Percentiles rank a stretch among this genome's conserved stretches.
phyloP scores from a whole-genome alignment of 2,329 filamentous ascomycete genomes.

The Diplodia corticola region DNA sequence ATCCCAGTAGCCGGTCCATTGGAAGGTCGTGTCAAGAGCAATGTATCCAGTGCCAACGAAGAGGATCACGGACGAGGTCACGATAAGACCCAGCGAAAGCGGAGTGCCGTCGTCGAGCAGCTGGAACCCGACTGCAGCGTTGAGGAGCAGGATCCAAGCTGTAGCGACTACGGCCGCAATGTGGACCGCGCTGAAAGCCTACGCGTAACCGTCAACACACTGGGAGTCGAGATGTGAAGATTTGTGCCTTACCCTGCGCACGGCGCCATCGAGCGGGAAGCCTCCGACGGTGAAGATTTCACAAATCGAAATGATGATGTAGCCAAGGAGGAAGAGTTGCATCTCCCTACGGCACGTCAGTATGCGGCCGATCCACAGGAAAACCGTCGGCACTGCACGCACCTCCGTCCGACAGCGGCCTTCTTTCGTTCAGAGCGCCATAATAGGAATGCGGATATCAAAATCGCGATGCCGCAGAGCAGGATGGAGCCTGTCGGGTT shows the following conservation, averaged over 20 bases:
- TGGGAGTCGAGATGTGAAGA: neutral
- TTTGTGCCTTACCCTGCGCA: slow-evolving; percentile 65
- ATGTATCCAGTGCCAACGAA: slow-evolving; percentile 95
- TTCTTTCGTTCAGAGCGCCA: slow-evolving; percentile 83
- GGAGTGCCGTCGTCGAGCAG: slow-evolving; percentile 90
- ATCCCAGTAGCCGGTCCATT: slow-evolving; percentile 79
- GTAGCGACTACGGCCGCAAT: slow-evolving; percentile 86
- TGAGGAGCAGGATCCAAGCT: slow-evolving; percentile 87
- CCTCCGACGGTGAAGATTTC: slow-evolving; percentile 95
- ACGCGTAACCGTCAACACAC: slow-evolving; percentile 7
- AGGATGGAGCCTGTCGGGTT: slow-evolving; percentile 75
- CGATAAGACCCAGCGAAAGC: slow-evolving; percentile 74
- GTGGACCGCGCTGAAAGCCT: slow-evolving; percentile 89
- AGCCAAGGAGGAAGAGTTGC: slow-evolving; percentile 87
- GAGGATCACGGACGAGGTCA: slow-evolving; percentile 67
- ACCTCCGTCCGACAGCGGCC: slow-evolving; percentile 92
- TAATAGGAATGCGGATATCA: slow-evolving; percentile 66
- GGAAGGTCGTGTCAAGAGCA: slow-evolving; percentile 86
- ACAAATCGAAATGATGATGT: slow-evolving; percentile 85
- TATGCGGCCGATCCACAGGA: slow-evolving; percentile 14
- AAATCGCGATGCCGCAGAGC: slow-evolving; percentile 74
- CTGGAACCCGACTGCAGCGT: slow-evolving; percentile 90
- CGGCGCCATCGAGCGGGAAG: slow-evolving; percentile 71
- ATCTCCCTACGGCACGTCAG: slow-evolving; percentile 70
- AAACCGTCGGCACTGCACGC: slow-evolving; percentile 24